A percentile compares a stretch with the other conserved stretches of the same genome.
These are phyloP conservation scores for Septoria linicola DNA, from an alignment of 2,329 filamentous ascomycete species.

Conservation along the genomic window DNA sequence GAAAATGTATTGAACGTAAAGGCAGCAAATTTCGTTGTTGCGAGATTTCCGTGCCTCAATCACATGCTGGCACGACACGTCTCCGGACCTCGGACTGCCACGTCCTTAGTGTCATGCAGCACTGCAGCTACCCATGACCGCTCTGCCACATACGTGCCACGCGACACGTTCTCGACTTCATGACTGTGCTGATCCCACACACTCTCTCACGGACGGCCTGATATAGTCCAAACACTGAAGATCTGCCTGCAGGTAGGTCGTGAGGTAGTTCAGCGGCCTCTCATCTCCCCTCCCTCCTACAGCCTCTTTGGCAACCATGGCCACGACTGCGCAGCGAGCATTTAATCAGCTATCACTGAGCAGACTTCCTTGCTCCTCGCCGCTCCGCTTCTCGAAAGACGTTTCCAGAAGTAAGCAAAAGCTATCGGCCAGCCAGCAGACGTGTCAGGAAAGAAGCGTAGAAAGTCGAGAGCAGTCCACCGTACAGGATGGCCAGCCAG, in stretches of 20 bases:
- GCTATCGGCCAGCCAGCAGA: neutral
- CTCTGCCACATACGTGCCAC: conserved; percentile 1
- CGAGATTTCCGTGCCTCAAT: neutral
- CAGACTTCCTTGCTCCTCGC: conserved; percentile 5
- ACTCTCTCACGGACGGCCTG: neutral
- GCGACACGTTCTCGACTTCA: too few relatives aligned
- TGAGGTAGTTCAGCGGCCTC: neutral
- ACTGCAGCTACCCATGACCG: conserved; percentile 8
- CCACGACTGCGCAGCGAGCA: conserved; percentile 5
- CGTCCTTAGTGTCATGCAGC: conserved; percentile 6
- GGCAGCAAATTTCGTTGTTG: too few relatives aligned
- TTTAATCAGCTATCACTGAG: conserved; percentile 6
- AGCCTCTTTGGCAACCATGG: conserved; percentile 1
- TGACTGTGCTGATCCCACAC: too few relatives aligned
- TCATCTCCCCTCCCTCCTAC: neutral
- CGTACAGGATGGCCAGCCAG: too few relatives aligned
- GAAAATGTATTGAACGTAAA: too few relatives aligned
- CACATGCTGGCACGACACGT: conserved; percentile 6
- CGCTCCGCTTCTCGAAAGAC: neutral
- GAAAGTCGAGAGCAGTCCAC: too few relatives aligned
- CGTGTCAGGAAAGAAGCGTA: neutral
- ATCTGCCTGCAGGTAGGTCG: neutral
- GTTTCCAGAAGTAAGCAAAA: conserved; percentile 2
- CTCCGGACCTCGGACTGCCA: conserved; percentile 8
- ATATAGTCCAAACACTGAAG: neutral